Evolutionary conservation across 2,329 filamentous ascomycete species (phyloP).

Genomic region (Beauveria australis): DNA sequence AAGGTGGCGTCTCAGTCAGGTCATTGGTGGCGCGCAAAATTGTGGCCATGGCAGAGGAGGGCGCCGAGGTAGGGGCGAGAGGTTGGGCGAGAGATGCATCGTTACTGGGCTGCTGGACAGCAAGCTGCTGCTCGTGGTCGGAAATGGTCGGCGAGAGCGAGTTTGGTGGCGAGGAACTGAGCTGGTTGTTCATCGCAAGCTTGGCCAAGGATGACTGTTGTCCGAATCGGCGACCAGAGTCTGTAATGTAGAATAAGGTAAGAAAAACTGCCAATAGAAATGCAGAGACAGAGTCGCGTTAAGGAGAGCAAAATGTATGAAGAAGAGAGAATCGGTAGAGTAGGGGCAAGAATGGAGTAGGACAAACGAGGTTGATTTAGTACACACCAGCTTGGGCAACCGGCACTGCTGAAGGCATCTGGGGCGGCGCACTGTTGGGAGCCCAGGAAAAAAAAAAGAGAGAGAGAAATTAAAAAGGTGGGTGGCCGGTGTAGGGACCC

Average conservation of each 20-base stretch:
- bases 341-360: not conserved
- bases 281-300: slow-evolving; percentile 2
- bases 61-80: slow-evolving; percentile 15
- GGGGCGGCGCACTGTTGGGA: not conserved
- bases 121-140: slow-evolving; percentile 24
- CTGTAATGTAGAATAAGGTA: slow-evolving; percentile 15
- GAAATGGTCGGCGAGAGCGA: slow-evolving; percentile 23
- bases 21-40: slow-evolving; percentile 36
- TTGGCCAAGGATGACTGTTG: slow-evolving; percentile 35
- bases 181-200: slow-evolving; percentile 38
- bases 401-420: slow-evolving; percentile 9
- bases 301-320: slow-evolving; percentile 1
- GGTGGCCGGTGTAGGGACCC: not conserved
- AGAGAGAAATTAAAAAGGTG: not conserved
- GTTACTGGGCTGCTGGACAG: slow-evolving; percentile 26
- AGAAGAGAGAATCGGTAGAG: not conserved
- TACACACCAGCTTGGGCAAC: slow-evolving; percentile 10
- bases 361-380: not conserved
- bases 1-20: slow-evolving; percentile 45
- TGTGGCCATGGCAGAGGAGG: slow-evolving; percentile 30
- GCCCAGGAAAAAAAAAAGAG: not conserved
- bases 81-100: slow-evolving; percentile 19
- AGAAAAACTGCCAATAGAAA: slow-evolving; percentile 4
- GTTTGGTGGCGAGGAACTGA: slow-evolving; percentile 23
- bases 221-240: slow-evolving; percentile 27